Conservation (phyloP, 2,329 filamentous ascomycete genomes). For the Sarocladium brachiariae region DNA sequence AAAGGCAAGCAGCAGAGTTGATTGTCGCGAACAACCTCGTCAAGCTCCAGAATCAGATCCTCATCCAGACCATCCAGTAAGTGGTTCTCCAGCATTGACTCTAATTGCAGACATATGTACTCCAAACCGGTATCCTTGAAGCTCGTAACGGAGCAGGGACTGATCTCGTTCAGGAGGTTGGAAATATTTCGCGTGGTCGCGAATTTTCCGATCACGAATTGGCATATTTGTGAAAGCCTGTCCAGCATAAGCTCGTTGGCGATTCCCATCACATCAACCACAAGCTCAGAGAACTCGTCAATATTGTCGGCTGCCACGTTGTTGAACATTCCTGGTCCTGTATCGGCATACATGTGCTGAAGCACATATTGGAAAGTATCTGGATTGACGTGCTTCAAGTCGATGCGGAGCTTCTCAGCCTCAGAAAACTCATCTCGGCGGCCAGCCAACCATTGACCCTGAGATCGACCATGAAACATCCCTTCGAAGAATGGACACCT, state of each 20-base stretch:
- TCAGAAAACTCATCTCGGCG: conserved; percentile 43
- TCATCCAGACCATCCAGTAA: conserved; percentile 80
- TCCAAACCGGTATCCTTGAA: conserved; percentile 87
- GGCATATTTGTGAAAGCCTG: conserved; percentile 81
- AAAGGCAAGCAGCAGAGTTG: conserved; percentile 74
- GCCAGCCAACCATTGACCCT: conserved; percentile 73
- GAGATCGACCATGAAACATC: conserved; percentile 81
- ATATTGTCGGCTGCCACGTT: conserved; percentile 59
- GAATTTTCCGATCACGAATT: conserved; percentile 74
- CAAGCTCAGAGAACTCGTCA: conserved; percentile 81
- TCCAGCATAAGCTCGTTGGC: conserved; percentile 96
- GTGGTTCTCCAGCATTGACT: conserved; percentile 86
- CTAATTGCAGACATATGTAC: conserved; percentile 86
- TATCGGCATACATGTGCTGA: conserved; percentile 76
- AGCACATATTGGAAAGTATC: conserved; percentile 73
- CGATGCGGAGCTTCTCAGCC: conserved; percentile 54
- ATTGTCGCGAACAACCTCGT: conserved; percentile 72
- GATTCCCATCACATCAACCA: conserved; percentile 82
- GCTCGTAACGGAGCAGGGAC: conserved; percentile 71
- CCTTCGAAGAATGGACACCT: conserved; percentile 90
- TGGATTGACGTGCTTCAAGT: conserved; percentile 73
- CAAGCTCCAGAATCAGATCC: conserved; percentile 73
- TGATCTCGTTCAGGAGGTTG: conserved; percentile 76
- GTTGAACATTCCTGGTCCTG: conserved; percentile 75
- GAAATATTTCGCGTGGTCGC: conserved; percentile 83